These are phyloP conservation scores for Diplotaxis tenuifolia DNA, from an alignment of 345 rosid genomes.

Conservation along the genomic window DNA sequence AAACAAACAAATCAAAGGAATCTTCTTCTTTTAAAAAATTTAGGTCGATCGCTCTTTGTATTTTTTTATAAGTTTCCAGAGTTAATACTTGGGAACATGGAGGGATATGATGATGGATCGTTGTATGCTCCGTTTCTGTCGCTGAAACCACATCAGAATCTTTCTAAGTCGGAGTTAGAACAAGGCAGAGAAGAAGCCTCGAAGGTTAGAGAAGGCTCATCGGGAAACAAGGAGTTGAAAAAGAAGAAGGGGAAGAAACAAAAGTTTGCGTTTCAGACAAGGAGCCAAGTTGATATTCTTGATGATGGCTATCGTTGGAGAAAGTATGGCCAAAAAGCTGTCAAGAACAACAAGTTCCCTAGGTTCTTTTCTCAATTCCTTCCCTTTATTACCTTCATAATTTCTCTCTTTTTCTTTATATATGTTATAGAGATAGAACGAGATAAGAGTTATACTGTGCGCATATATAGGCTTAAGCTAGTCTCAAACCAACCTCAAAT, in stretches of 20 bases:
- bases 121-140: constrained; percentile 29
- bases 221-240: constrained; percentile 31
- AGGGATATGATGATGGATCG: constrained; percentile 20
- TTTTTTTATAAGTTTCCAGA: background rate
- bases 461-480: background rate
- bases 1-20: background rate
- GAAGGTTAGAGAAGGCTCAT: constrained; percentile 28
- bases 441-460: background rate
- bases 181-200: constrained; percentile 10
- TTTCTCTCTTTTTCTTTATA: background rate
- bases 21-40: background rate
- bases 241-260: constrained; percentile 62
- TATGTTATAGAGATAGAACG: background rate
- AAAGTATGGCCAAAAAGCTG: constrained; percentile 86
- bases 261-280: constrained; percentile 75
- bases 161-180: constrained; percentile 7
- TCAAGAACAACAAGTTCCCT: constrained; percentile 80
- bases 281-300: constrained; percentile 87
- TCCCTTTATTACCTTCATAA: background rate
- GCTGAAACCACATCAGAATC: constrained; percentile 19
- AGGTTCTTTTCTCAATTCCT: background rate
- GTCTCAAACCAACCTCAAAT: background rate
- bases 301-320: constrained; percentile 97
- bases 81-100: constrained; percentile 12
- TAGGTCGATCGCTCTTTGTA: constrained; percentile 3